Base-by-base conservation (phyloP, 75 land plant species). In the Pinus albicaulis region DNA sequence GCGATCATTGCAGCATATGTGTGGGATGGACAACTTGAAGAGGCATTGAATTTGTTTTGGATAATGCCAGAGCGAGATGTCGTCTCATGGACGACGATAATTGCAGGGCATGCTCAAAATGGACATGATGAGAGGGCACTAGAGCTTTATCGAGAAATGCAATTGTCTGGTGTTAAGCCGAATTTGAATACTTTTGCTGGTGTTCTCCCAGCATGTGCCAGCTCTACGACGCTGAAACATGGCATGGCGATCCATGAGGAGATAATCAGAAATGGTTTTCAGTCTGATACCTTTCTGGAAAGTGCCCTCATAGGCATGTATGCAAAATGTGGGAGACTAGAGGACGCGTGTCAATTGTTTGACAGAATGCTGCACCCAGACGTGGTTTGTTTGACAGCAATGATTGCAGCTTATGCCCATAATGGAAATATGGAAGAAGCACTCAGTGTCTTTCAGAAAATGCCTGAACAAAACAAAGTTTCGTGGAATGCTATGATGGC, bases 1-100 rank as follows among this genome's bases (percentile, higher is more conserved):
- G 72, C 92, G 2, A 69, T 93, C 34, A 60, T 91, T 63, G 91
- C 87, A 74, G 78, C 83, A 57, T 93, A 91, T 87, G 80, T 83
- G 17, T 91, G 87, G 52, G 87, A 86, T 71, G 79, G 79, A 22
- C 58, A 56, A 19, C 53, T 89, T 10, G 80, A 76, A 2, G 68
- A 76, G 61, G 82, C 98, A 13, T 41, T 74, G 63, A 74, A 60
- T n/a, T 60, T 91, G 22, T 95, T 95, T 63, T n/a, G 72, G 52
- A n/a, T 72, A 57, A 76, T 91, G 80, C 62, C 76, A 10, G 71
- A 15, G 28, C 82, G 70, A 71, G 82, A 88, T 76, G 25, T 83
- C 59, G 79, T 93, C 11, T 72, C 89, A 26, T 95, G 98, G 98
- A 91, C 86, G 76, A 85, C 92, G 2, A 87, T 95, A 86, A 80